Evolutionary conservation across 106 monocot species (phyloP).

Genomic region (Hemerocallis citrina): DNA sequence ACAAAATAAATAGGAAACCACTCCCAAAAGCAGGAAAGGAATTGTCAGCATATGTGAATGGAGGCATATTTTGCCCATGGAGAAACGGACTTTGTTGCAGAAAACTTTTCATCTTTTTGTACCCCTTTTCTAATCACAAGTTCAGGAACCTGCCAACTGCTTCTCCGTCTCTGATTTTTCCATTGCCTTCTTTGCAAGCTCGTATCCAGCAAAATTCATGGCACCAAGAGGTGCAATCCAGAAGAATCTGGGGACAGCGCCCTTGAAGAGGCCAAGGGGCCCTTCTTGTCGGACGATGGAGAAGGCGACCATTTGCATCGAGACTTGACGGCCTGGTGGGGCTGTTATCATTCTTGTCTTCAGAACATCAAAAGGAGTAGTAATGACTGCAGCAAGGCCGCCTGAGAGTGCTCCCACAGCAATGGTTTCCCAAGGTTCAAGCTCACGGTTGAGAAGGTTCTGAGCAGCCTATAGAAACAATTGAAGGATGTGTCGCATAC

Average conservation of each 20-base stretch:
- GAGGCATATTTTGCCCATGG: background rate
- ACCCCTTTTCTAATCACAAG: too few species aligned
- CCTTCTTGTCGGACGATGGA: conserved; percentile 86
- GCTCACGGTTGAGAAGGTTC: conserved; percentile 61
- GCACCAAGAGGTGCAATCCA: conserved; percentile 99
- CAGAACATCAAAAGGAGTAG: conserved; percentile 98
- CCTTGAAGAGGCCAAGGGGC: conserved; percentile 90
- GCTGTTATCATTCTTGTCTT: conserved; percentile 99
- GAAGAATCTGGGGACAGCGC: conserved; percentile 95
- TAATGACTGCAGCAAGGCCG: conserved; percentile 82
- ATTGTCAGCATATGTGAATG: background rate
- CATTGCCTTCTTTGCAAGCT: conserved; percentile 98
- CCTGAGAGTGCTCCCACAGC: conserved; percentile 85
- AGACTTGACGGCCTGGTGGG: conserved; percentile 51
- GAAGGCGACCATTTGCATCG: conserved; percentile 85
- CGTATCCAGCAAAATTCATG: conserved; percentile 99
- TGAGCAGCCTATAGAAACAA: conserved; percentile 61
- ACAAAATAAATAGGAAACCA: too few species aligned
- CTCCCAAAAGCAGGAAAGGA: too few species aligned
- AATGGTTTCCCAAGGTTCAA: conserved; percentile 88
- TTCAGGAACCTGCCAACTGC: background rate
- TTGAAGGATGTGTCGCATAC: too few species aligned
- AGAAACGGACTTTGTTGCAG: background rate
- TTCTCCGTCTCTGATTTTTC: conserved; percentile 21
- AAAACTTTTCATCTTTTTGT: background rate